These are phyloP conservation scores for Capsicum baccatum DNA, from an alignment of 257 asterid genomes.

Conservation along the genomic window DNA sequence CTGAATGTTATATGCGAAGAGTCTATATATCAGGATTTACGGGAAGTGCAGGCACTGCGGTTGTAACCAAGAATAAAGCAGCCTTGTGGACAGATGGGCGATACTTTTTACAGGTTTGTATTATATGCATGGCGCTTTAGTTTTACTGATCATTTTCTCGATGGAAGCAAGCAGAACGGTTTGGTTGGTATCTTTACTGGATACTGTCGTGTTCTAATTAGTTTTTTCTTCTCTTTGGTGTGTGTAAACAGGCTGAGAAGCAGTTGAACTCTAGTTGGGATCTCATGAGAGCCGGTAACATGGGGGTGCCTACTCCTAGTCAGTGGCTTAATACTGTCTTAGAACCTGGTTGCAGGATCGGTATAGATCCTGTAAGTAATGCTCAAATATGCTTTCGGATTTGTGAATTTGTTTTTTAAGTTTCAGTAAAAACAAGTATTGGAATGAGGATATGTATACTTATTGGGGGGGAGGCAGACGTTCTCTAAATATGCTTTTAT, in stretches of 20 bases:
- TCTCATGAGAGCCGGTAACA: slow-evolving; percentile 90
- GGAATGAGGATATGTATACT: slow-evolving; percentile 6
- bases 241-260: slow-evolving; percentile 75
- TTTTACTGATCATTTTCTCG: slow-evolving; percentile 25
- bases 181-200: slow-evolving; percentile 20
- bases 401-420: background rate
- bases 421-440: background rate
- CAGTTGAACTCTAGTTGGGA: slow-evolving; percentile 84
- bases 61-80: slow-evolving; percentile 93
- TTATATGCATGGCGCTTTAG: slow-evolving; percentile 14
- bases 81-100: slow-evolving; percentile 99
- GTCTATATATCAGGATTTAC: slow-evolving; percentile 91
- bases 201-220: slow-evolving; percentile 28
- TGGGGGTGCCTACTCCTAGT: slow-evolving; percentile 80
- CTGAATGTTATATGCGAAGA: slow-evolving; percentile 91
- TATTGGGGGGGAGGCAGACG: background rate
- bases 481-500: background rate
- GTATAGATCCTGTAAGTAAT: slow-evolving; percentile 95
- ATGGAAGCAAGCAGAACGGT: background rate
- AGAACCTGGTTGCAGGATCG: slow-evolving; percentile 88
- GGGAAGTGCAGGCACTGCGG: slow-evolving; percentile 98
- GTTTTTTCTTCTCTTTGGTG: slow-evolving; percentile 14
- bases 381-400: slow-evolving; percentile 35
- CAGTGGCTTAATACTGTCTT: slow-evolving; percentile 89
- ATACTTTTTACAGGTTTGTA: slow-evolving; percentile 86